Base-by-base conservation (phyloP, 805 yeast species). In the Lachancea nothofagi region DNA sequence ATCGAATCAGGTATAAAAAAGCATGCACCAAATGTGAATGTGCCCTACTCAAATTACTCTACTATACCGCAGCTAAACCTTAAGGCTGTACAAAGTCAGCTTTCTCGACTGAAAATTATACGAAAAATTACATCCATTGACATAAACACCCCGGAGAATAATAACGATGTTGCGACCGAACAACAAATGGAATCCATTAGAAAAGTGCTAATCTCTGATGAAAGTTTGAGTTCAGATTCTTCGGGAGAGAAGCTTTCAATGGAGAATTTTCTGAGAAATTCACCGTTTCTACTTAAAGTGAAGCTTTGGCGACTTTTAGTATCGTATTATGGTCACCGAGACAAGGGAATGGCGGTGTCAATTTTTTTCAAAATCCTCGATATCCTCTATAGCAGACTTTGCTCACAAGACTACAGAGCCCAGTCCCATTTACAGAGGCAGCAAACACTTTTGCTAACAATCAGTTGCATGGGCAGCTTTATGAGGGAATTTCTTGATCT, bases 261-360 rank as follows among this genome's bases (percentile, higher is more conserved):
- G 57, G 66, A 70, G 17, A 59, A 65, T 9, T 86, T 90, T 53
- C 65, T 93, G 12, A 61, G 67, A 2, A 67, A 65, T 9, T 77
- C 94, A 0, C 76, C 93, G 0, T 65, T 82, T 17, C 80, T 76
- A 17, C 71, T 87, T 55, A 75, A 75, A 41, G 62, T 88, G 27
- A 79, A 80, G 39, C 61, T 93, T 2, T 89, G 97, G 95, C 76
- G 75, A 23, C 70, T 82, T 18, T 64, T 89, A 13, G 69, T 86
- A 34, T 75, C 72, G 46, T 71, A 72, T 40, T 84, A 82, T 49
- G 54, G 53, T 2, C 50, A 38, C 6, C 23, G 43, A 1, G 51
- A 63, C 17, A 29, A 60, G 2, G 57, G 58, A 0, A 66, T 70
- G 18, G 67, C 71, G 24, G 65, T 70, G 28, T 48, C 51, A 13